A percentile compares a stretch with the other conserved stretches of the same genome.
phyloP scores from a whole-genome alignment of 2,329 filamentous ascomycete species.

The Talaromyces sp. region DNA sequence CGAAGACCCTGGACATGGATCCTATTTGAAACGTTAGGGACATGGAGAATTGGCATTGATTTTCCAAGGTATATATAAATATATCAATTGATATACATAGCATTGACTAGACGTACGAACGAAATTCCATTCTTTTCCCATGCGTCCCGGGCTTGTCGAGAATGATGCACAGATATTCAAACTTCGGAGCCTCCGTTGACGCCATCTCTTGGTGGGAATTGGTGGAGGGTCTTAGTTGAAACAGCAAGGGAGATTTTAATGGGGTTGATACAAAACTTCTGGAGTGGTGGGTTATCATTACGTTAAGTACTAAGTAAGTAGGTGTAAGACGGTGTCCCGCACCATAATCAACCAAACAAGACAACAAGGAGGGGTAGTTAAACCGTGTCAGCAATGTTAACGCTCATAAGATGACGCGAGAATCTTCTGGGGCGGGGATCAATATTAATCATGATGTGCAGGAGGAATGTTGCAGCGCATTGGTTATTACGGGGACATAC shows the following conservation, averaged over 20 bases:
- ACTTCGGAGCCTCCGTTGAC: constrained; percentile 31
- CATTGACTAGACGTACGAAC: constrained; percentile 20
- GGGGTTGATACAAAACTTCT: neutral
- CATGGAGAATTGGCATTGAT: neutral
- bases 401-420: neutral
- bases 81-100: neutral
- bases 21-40: constrained; percentile 20
- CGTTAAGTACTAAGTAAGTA: neutral
- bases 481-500: neutral
- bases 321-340: neutral
- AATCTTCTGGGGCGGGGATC: neutral
- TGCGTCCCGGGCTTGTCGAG: constrained; percentile 60
- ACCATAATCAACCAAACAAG: neutral
- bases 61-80: neutral
- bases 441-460: neutral
- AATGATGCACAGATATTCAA: constrained; percentile 64
- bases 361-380: neutral
- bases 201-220: neutral
- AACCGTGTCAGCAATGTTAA: neutral
- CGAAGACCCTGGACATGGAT: constrained; percentile 55
- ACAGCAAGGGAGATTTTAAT: neutral
- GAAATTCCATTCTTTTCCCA: constrained; percentile 55
- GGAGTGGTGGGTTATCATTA: neutral
- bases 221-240: neutral
- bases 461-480: neutral